Evolutionary conservation across 345 rosid genomes (phyloP), one percentile per base, ranked within the genome.

Genomic region (Camelina sativa): DNA sequence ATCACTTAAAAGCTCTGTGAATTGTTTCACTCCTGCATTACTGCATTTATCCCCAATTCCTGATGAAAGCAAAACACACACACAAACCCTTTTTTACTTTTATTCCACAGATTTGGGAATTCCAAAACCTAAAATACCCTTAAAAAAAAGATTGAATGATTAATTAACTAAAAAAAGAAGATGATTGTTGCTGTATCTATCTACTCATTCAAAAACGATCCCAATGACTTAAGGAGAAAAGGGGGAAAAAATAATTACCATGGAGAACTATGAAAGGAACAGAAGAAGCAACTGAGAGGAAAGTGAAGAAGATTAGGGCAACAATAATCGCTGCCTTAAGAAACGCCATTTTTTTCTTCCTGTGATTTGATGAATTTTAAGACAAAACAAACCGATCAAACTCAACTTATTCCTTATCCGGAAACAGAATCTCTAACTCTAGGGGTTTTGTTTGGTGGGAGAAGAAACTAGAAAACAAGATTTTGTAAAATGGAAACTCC

Each of bases 41-140:
- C 82, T 81, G 83, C 98, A 91, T 68, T 84, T 82, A 75, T 93
- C 96, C 11, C 92, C 70, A 79, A 93, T 84, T 50, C 97, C 98
- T 93, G 83, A 22, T 25, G 16, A 53, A 54, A 12, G 9, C 5
- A 12, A 28, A 40, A 16, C 17, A 17, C 17, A 7, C 37, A 65
- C 8, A 46, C 16, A 71, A 46, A 2, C 3, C 11, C 57, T 3
- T 69, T 40, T 60, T 61, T 5, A 65, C 43, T 16, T 22, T 13
- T 61, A 9, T 54, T 62, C 59, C 51, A 69, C 51, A 69, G 51
- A 62, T 8, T 23, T 37, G 23, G 15, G 53, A 44, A 76, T 11
- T 15, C 19, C n/a, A 40, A 68, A 67, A 52, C 62, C 41, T 50
- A 71, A 48, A 47, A 50, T 35, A 60, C 10, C 43, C 57, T 62